A percentile compares a stretch with the other conserved stretches of the same genome.
Evolutionary conservation across 2,329 filamentous ascomycete genomes (phyloP).

Genomic region (Xylogone sp.): DNA sequence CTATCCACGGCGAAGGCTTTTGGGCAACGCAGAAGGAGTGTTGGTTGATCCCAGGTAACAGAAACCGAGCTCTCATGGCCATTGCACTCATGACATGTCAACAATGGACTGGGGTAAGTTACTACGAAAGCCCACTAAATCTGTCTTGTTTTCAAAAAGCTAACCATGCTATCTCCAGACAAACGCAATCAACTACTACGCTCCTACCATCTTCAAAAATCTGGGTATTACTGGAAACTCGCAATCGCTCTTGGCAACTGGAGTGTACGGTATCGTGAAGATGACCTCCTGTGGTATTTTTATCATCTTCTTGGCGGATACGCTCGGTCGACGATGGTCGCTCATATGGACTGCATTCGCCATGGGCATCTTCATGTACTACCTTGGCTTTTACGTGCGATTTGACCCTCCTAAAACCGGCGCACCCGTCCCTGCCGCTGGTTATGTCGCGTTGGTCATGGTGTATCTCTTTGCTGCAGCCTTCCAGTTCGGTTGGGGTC

Average conservation of each 20-base stretch:
- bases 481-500: slow-evolving; percentile 70
- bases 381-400: slow-evolving; percentile 68
- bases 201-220: slow-evolving; percentile 64
- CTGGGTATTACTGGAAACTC: slow-evolving; percentile 50
- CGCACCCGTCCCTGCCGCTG: slow-evolving; percentile 55
- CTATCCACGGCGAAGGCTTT: slow-evolving; percentile 43
- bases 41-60: slow-evolving; percentile 53
- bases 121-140: no score
- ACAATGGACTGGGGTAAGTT: slow-evolving; percentile 34
- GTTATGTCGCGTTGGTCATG: slow-evolving; percentile 66
- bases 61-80: slow-evolving; percentile 61
- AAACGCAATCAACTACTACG: slow-evolving; percentile 48
- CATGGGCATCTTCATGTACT: slow-evolving; percentile 61
- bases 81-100: slow-evolving; percentile 65
- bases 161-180: no score
- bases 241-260: slow-evolving; percentile 60
- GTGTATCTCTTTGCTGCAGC: slow-evolving; percentile 70
- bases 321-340: slow-evolving; percentile 57
- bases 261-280: slow-evolving; percentile 71
- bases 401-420: slow-evolving; percentile 53
- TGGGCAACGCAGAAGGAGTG: slow-evolving; percentile 57
- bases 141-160: no score
- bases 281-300: slow-evolving; percentile 60
- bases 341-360: slow-evolving; percentile 63
- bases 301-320: slow-evolving; percentile 65